A percentile compares a stretch with the other conserved stretches of the same genome.
phyloP scores from a whole-genome alignment of 805 yeast species.

The Saturnispora gosingensis region DNA sequence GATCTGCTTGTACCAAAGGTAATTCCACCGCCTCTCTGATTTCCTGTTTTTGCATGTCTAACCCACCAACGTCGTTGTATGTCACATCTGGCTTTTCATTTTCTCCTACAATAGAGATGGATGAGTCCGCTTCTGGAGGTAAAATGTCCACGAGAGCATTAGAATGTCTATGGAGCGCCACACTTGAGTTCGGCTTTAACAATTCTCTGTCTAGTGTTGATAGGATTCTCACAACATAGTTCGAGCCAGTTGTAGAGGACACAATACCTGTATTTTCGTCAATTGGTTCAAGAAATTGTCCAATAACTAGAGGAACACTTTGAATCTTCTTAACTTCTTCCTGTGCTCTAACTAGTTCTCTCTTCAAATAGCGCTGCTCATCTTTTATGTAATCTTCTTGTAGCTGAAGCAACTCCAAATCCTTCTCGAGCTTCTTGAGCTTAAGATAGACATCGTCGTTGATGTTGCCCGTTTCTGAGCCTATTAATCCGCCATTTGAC shows the following conservation, averaged over 20 bases:
- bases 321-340: slow-evolving; percentile 97
- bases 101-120: slow-evolving; percentile 89
- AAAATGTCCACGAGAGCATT: slow-evolving; percentile 94
- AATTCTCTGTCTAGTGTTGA: slow-evolving; percentile 93
- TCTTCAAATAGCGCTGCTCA: slow-evolving; percentile 91
- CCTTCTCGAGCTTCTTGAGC: slow-evolving; percentile 83
- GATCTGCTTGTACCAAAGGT: slow-evolving; percentile 90
- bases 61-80: slow-evolving; percentile 97
- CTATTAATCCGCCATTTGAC: slow-evolving; percentile 15
- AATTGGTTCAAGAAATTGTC: slow-evolving; percentile 95
- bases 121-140: slow-evolving; percentile 98
- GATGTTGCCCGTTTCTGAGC: slow-evolving; percentile 18
- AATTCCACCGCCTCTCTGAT: slow-evolving; percentile 97
- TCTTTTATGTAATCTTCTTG: slow-evolving; percentile 98
- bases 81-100: slow-evolving; percentile 89
- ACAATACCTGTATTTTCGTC: slow-evolving; percentile 96
- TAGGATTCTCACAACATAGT: slow-evolving; percentile 89
- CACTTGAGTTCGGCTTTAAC: slow-evolving; percentile 89
- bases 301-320: slow-evolving; percentile 95
- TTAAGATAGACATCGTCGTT: slow-evolving; percentile 66
- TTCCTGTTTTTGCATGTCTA: slow-evolving; percentile 98
- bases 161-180: slow-evolving; percentile 96
- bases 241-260: slow-evolving; percentile 95
- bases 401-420: slow-evolving; percentile 68
- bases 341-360: slow-evolving; percentile 93